Base-by-base conservation (phyloP, 2,329 filamentous ascomycete species). In the Ophiocordyceps sinensis region DNA sequence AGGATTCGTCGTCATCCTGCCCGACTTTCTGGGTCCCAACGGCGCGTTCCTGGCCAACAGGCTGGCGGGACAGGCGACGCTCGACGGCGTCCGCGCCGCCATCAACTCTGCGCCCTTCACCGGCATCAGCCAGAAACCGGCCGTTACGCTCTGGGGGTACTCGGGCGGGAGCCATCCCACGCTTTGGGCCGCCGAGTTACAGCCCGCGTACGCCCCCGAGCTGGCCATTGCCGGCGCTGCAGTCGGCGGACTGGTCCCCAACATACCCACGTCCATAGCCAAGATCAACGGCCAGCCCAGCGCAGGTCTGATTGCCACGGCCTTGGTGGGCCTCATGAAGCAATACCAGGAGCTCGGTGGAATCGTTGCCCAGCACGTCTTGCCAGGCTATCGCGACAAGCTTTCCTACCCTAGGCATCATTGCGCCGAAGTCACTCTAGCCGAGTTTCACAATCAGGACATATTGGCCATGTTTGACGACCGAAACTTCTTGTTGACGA, bases 1-100 rank as follows among this genome's bases (percentile, higher is more conserved):
- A 46, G 67, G 67, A 6, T 71, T 66, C 66, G 54, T 64, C 17
- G 63, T 73, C 17, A 64, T 61, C 13, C 52, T 66, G 57, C 67
- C 69, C 0, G 70, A 73, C 46, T 65, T 60, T 41, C 58, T 67
- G 41, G 66, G 66, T 0, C 63, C 64, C 2, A 51, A 52, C 11
- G 66, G 64, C 2, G 58, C 64, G 2, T 71, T 65, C 46, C 49
- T 58, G 0, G 61, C 63, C 10, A 63, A 63, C 36, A 51, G 54
- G 6, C 53, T 61, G 13, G 60, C 59, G 4, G 66, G 63, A 0
- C 56, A 69, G 31, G 59, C 63, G 0, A 62, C 59, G 13, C 53
- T 70, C 13, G 63, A 71, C 45, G 60, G 60, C 8, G 53, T 69
- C 12, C 61, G 66, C 17, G 66, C 65, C 1, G 62, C 60, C 1